Evolutionary conservation across 139 green algal genomes (phyloP).

Genomic region (Tetradesmus obliquus): DNA sequence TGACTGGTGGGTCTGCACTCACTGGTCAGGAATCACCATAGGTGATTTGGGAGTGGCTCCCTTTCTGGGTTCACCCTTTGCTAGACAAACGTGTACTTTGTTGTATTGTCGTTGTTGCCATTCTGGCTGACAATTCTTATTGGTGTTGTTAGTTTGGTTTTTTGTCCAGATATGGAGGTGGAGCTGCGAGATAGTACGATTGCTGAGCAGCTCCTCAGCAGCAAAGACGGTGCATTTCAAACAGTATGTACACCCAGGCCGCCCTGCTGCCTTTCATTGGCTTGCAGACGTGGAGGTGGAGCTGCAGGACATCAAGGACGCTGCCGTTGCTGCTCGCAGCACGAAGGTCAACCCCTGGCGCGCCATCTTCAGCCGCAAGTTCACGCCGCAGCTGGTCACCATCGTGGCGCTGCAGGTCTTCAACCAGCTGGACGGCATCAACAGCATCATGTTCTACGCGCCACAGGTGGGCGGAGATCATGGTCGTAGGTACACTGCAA

Average conservation of each 20-base stretch:
- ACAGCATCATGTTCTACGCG: constrained; percentile 51
- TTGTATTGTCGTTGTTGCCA: too few relatives aligned
- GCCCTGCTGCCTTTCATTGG: too few relatives aligned
- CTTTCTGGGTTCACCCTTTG: too few relatives aligned
- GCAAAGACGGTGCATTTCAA: not conserved
- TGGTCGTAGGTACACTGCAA: not conserved
- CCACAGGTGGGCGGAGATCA: not conserved
- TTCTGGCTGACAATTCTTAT: too few relatives aligned
- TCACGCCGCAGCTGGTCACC: not conserved
- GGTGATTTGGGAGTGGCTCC: too few relatives aligned
- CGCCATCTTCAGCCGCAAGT: constrained; percentile 48
- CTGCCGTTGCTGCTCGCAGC: constrained; percentile 2
- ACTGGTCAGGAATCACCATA: too few relatives aligned
- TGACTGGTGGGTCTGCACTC: too few relatives aligned
- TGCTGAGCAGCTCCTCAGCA: not conserved
- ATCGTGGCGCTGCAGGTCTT: constrained; percentile 54
- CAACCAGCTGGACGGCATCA: constrained; percentile 72
- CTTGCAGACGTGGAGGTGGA: constrained; percentile 53
- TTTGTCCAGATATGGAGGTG: too few relatives aligned
- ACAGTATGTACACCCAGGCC: not conserved
- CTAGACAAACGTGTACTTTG: too few relatives aligned
- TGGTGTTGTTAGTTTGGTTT: too few relatives aligned
- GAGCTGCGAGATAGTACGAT: too few relatives aligned
- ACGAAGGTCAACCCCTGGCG: constrained; percentile 37
- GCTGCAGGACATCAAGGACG: constrained; percentile 60